phyloP scores from a whole-genome alignment of 331 rosid species.

The Acacia concinna region DNA sequence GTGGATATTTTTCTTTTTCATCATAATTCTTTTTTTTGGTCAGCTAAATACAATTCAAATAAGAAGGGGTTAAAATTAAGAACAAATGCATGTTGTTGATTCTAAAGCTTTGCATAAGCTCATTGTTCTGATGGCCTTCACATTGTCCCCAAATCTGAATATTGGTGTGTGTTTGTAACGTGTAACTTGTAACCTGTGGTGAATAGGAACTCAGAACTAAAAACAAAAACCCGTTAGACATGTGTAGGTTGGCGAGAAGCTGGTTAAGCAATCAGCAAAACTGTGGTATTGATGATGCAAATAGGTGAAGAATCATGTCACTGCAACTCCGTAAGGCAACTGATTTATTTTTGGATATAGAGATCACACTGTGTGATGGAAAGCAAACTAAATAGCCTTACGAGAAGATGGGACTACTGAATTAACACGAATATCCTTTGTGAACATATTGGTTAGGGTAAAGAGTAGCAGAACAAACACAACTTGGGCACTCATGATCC shows the following conservation, averaged over 20 bases:
- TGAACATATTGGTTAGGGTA: constrained; percentile 72
- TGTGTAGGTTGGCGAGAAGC: constrained; percentile 15
- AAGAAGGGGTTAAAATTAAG: background rate
- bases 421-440: constrained; percentile 60
- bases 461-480: constrained; percentile 79
- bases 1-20: background rate
- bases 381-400: constrained; percentile 56
- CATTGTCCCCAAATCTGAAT: constrained; percentile 13
- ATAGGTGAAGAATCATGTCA: constrained; percentile 16
- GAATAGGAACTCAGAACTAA: background rate
- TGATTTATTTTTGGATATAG: background rate
- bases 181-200: background rate
- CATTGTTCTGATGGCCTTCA: background rate
- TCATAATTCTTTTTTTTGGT: background rate
- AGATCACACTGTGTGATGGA: background rate
- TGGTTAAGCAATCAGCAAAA: constrained; percentile 19
- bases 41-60: constrained; percentile 1
- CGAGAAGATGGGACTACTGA: constrained; percentile 44
- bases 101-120: background rate
- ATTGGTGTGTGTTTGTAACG: background rate
- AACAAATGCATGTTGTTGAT: background rate
- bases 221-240: constrained; percentile 4
- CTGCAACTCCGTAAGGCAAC: background rate
- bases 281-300: background rate
- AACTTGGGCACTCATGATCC: constrained; percentile 89